A percentile compares a stretch with the other conserved stretches of the same genome.
These are phyloP conservation scores for Nigrograna mackinnonii DNA, from an alignment of 2,329 filamentous ascomycete species.

Conservation along the genomic window DNA sequence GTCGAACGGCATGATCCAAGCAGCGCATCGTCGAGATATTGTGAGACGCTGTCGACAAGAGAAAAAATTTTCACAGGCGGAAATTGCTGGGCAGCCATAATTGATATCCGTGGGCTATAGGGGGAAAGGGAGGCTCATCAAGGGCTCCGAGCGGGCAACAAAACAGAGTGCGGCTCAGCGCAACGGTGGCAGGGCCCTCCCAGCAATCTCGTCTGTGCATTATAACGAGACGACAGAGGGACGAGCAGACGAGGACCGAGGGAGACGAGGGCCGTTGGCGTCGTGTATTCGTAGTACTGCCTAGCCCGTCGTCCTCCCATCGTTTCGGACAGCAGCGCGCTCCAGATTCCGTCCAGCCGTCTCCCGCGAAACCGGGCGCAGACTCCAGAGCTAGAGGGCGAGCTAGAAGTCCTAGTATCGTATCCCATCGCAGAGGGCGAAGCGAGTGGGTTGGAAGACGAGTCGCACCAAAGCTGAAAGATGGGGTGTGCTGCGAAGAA, in stretches of 20 bases:
- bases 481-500: too few relatives aligned
- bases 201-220: slow-evolving; percentile 13
- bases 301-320: slow-evolving; percentile 21
- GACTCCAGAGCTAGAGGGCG: too few relatives aligned
- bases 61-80: slow-evolving; percentile 37
- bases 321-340: too few relatives aligned
- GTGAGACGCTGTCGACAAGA: slow-evolving; percentile 36
- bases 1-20: slow-evolving; percentile 23
- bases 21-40: slow-evolving; percentile 22
- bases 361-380: slow-evolving; percentile 28
- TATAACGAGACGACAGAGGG: too few relatives aligned
- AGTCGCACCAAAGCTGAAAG: background rate
- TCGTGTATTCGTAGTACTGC: too few relatives aligned
- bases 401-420: too few relatives aligned
- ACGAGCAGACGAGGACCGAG: too few relatives aligned
- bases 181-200: slow-evolving; percentile 31
- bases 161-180: slow-evolving; percentile 37
- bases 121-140: slow-evolving; percentile 11
- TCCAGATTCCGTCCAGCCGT: too few relatives aligned
- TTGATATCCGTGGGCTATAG: slow-evolving; percentile 21
- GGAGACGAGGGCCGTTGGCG: too few relatives aligned
- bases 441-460: slow-evolving; percentile 1
- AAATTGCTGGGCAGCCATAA: slow-evolving; percentile 33
- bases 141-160: slow-evolving; percentile 29
- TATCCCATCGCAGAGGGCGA: background rate